Conservation (phyloP, 805 yeast genomes). For the Priceomyces fermenticarens region DNA sequence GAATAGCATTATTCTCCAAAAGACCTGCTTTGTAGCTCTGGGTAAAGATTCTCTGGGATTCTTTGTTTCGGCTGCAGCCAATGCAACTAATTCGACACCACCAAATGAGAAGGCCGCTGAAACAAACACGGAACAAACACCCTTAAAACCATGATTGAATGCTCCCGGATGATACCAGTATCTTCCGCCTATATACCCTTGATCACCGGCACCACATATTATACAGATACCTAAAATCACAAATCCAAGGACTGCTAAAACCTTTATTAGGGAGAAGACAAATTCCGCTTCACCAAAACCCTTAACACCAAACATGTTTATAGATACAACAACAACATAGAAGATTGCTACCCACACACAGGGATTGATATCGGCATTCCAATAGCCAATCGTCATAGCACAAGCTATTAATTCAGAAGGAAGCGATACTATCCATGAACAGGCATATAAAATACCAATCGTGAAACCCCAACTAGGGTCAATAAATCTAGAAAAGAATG, state of each 20-base stretch:
- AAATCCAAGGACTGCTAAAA: slow-evolving; percentile 35
- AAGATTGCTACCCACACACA: slow-evolving; percentile 37
- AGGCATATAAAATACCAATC: slow-evolving; percentile 37
- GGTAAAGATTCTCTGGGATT: slow-evolving; percentile 40
- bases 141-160: slow-evolving; percentile 37
- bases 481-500: slow-evolving; percentile 35
- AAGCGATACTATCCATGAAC: slow-evolving; percentile 36
- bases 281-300: slow-evolving; percentile 40
- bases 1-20: slow-evolving; percentile 41
- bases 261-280: slow-evolving; percentile 26
- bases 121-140: slow-evolving; percentile 35
- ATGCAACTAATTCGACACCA: slow-evolving; percentile 37
- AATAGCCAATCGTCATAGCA: slow-evolving; percentile 33
- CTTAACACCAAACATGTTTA: slow-evolving; percentile 34
- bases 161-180: slow-evolving; percentile 33
- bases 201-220: slow-evolving; percentile 40
- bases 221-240: slow-evolving; percentile 33
- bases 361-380: slow-evolving; percentile 33
- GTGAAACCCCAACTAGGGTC: slow-evolving; percentile 41
- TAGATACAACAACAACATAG: slow-evolving; percentile 24
- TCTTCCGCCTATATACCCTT: slow-evolving; percentile 30
- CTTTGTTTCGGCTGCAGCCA: slow-evolving; percentile 37
- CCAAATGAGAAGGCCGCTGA: slow-evolving; percentile 37
- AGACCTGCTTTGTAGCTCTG: slow-evolving; percentile 41
- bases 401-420: slow-evolving; percentile 40